These are phyloP conservation scores for Pichia paraexigua DNA, from an alignment of 805 yeast species.

Conservation along the genomic window DNA sequence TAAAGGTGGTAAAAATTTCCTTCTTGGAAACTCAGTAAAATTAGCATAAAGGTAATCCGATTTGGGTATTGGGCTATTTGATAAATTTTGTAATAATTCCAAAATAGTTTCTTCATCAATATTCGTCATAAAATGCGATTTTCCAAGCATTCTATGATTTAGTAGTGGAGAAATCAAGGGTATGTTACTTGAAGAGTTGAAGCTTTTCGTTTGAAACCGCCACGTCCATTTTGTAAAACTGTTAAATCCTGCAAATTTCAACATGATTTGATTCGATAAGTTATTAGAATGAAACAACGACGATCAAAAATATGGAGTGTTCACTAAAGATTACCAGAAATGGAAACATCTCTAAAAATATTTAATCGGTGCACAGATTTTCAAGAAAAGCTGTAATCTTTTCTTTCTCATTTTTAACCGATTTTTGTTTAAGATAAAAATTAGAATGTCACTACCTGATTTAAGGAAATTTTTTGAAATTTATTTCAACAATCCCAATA, in stretches of 20 bases:
- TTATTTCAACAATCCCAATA: neutral
- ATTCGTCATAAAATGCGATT: slow-evolving; percentile 4
- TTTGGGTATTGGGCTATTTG: slow-evolving; percentile 16
- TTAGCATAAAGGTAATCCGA: slow-evolving; percentile 17
- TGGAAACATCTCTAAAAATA: neutral
- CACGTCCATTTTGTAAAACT: neutral
- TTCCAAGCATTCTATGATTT: slow-evolving; percentile 6
- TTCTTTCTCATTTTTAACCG: neutral
- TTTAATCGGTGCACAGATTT: neutral
- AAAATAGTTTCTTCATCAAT: slow-evolving; percentile 16
- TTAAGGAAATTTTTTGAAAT: neutral
- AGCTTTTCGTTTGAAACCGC: neutral
- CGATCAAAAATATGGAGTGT: neutral
- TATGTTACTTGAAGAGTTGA: neutral
- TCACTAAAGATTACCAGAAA: neutral
- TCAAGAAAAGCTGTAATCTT: neutral
- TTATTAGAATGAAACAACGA: no score
- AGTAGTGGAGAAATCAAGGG: slow-evolving; percentile 7
- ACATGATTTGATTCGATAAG: neutral
- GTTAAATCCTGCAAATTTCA: neutral
- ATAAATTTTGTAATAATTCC: slow-evolving; percentile 16
- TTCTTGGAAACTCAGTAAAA: slow-evolving; percentile 14
- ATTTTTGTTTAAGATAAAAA: neutral
- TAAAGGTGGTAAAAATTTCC: slow-evolving; percentile 13
- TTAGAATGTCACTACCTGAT: neutral